Evolutionary conservation across 345 rosid species (phyloP).

Genomic region (thale cress (Arabidopsis thaliana)): DNA sequence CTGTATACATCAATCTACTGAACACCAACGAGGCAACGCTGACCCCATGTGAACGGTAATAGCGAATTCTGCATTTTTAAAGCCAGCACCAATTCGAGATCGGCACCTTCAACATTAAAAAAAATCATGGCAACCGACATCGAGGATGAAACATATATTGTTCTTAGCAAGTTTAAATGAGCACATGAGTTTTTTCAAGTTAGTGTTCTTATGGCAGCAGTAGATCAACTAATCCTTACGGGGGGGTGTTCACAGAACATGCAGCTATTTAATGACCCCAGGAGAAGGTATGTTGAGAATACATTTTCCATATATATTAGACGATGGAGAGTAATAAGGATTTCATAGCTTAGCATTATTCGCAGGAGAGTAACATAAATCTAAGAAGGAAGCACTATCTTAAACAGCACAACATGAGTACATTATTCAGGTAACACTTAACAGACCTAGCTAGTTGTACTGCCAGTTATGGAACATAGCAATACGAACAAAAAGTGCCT

Average conservation of each 20-base stretch:
- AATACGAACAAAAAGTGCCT: neutral
- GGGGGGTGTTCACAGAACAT: constrained; percentile 34
- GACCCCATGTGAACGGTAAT: constrained; percentile 76
- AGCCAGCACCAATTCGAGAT: constrained; percentile 88
- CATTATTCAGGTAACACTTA: neutral
- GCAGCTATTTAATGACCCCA: constrained; percentile 4
- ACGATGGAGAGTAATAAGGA: neutral
- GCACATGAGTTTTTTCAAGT: constrained; percentile 31
- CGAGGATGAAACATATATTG: constrained; percentile 60
- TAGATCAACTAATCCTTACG: constrained; percentile 33
- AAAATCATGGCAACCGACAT: constrained; percentile 80
- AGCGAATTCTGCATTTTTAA: constrained; percentile 95
- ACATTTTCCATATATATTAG: neutral
- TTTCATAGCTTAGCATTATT: neutral
- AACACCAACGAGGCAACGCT: constrained; percentile 94
- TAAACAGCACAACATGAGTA: neutral
- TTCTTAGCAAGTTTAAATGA: constrained; percentile 57
- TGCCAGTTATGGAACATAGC: constrained; percentile 7
- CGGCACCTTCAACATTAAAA: constrained; percentile 84
- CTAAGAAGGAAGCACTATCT: constrained; percentile 2
- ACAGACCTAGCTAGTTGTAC: neutral
- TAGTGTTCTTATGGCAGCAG: constrained; percentile 40
- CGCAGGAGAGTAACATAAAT: neutral
- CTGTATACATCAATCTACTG: constrained; percentile 79
- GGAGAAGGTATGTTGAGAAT: constrained; percentile 5